Percentiles rank a stretch among this genome's conserved stretches.
Evolutionary conservation across 2,329 filamentous ascomycete species (phyloP).

Genomic region (Exophiala spinifera): DNA sequence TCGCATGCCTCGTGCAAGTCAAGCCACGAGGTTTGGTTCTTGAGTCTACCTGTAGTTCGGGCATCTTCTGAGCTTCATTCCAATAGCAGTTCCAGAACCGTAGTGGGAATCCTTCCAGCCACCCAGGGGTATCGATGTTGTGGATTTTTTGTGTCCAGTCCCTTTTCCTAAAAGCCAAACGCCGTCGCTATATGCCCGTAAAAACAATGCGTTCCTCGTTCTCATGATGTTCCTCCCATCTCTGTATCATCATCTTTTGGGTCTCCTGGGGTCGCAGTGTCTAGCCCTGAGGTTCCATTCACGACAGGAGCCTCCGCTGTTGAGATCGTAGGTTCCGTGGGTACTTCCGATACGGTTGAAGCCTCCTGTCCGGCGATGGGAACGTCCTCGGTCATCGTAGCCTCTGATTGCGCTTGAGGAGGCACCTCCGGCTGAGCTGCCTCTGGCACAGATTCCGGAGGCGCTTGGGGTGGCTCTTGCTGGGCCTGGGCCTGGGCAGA

Average conservation of each 20-base stretch:
- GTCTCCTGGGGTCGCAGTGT: conserved; percentile 1
- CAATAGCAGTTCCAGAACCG: background rate
- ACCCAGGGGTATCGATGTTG: conserved; percentile 16
- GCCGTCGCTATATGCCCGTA: conserved; percentile 10
- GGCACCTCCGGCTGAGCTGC: background rate
- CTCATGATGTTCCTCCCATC: conserved; percentile 24
- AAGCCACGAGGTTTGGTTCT: too few relatives aligned
- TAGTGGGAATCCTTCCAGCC: background rate
- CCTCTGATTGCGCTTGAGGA: conserved; percentile 3
- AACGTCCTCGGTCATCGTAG: conserved; percentile 10
- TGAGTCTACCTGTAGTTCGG: too few relatives aligned
- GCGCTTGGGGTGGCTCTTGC: background rate
- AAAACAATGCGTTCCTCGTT: background rate
- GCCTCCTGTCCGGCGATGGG: background rate
- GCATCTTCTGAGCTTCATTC: background rate
- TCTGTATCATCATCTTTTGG: conserved; percentile 22
- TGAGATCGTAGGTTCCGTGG: background rate
- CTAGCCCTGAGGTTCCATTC: conserved; percentile 15
- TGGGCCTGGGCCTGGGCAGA: background rate
- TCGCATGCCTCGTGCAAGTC: too few relatives aligned
- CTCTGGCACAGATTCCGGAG: conserved; percentile 7
- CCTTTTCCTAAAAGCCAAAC: conserved; percentile 3
- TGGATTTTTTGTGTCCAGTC: background rate
- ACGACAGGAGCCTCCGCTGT: conserved; percentile 2
- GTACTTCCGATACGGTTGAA: background rate